Evolutionary conservation across 805 yeast species (phyloP).

Genomic region (Metschnikowia proteae): DNA sequence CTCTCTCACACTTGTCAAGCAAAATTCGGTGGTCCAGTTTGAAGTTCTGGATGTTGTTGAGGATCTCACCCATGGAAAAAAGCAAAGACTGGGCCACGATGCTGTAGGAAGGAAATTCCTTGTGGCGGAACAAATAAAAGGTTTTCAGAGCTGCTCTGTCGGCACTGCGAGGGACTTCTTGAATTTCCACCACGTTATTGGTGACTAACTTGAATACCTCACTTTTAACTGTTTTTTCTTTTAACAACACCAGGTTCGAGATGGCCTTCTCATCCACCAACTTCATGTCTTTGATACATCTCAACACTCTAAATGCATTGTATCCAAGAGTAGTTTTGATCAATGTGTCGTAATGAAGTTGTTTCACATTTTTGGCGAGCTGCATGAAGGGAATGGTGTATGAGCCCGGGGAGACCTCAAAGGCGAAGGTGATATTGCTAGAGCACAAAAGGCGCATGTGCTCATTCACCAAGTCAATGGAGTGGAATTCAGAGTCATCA

Average conservation of each 20-base stretch:
- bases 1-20: slow-evolving; percentile 78
- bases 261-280: slow-evolving; percentile 83
- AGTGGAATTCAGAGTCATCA: slow-evolving; percentile 19
- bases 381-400: slow-evolving; percentile 62
- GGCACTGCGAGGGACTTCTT: slow-evolving; percentile 87
- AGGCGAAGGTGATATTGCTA: slow-evolving; percentile 53
- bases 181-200: slow-evolving; percentile 75
- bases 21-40: slow-evolving; percentile 62
- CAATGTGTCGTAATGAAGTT: slow-evolving; percentile 51
- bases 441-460: slow-evolving; percentile 68
- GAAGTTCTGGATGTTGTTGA: slow-evolving; percentile 47
- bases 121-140: slow-evolving; percentile 74
- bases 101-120: slow-evolving; percentile 32
- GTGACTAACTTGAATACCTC: slow-evolving; percentile 63
- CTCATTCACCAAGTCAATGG: slow-evolving; percentile 42
- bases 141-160: slow-evolving; percentile 92
- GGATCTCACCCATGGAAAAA: slow-evolving; percentile 50
- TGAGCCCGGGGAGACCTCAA: slow-evolving; percentile 50
- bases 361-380: slow-evolving; percentile 44
- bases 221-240: slow-evolving; percentile 71
- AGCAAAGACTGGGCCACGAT: slow-evolving; percentile 41
- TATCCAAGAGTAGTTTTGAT: slow-evolving; percentile 61
- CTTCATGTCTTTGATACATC: slow-evolving; percentile 67
- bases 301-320: slow-evolving; percentile 65
- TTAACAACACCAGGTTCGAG: slow-evolving; percentile 69